Base-by-base conservation (phyloP, 768 basidiomycete species). In the Naganishia vaughanmartiniae region DNA sequence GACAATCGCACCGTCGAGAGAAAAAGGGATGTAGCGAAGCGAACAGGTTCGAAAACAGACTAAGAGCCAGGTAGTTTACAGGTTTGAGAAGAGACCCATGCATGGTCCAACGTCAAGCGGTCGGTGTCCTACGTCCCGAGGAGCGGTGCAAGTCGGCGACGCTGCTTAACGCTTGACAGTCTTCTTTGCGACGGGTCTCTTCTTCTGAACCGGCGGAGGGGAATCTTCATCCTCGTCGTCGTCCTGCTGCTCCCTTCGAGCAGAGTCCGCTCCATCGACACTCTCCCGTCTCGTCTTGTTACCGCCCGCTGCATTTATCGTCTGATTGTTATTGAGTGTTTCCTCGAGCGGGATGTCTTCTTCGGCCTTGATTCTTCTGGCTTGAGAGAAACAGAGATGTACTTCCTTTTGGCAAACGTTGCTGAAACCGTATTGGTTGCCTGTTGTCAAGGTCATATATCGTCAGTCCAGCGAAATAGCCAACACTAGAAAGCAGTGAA, bases 331-430 rank as follows among this genome's bases (percentile, higher is more conserved):
- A 17, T 63, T 63, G 10, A 63, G 60, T 26, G 60, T 63, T 63
- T 63, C 60, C 7, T 63, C 60, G 19, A 17, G 36, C 19, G 60
- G 60, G 30, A 63, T n/a, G 28, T 63, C 70, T 69, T 81, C 79
- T 42, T 73, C 71, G 11, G 70, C 71, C 15, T 74, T 74, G 34
- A 81, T 58, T 58, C 78, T 76, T 9, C 89, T 85, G 0, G 91
- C 91, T 83, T 97, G 95, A 0, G 92, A 89, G 83, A 97, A 98
- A 83, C 95, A 96, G 10, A 98, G 81, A 75, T 86, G 87, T 26
- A 89, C 92, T 58, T 90, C 88, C 21, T 72, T 55, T 7, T 63
- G 69, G 45, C 75, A 78, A 53, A 96, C 89, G 82, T 97, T 98
- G 77, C 90, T 87, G 76, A 98, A 92, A 70, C 87, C 87, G 79